phyloP scores from a whole-genome alignment of 805 yeast species.

The Lipomyces yamadae region DNA sequence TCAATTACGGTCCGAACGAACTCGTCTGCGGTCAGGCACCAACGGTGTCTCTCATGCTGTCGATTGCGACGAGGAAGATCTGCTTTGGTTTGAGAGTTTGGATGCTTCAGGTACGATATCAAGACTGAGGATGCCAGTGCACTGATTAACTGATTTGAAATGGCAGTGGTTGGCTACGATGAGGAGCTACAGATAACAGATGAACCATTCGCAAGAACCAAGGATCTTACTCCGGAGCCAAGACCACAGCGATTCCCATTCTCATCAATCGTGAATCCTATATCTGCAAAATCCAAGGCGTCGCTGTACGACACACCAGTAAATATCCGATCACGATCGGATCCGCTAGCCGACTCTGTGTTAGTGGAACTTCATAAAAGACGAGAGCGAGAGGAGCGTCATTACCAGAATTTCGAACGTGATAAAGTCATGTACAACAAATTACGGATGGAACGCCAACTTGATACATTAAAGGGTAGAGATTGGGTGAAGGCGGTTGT shows the following conservation, averaged over 20 bases:
- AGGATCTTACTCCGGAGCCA: not conserved
- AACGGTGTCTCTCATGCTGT: not conserved
- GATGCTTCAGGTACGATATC: constrained; percentile 12
- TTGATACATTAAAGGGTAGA: constrained; percentile 25
- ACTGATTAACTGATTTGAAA: not conserved
- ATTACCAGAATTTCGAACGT: constrained; percentile 30
- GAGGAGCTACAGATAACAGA: constrained; percentile 15
- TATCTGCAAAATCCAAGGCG: constrained; percentile 2
- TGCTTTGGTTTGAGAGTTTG: constrained; percentile 29
- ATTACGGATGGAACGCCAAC: constrained; percentile 28
- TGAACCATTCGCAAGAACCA: not conserved
- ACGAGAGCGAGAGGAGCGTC: constrained; percentile 35
- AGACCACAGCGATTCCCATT: not conserved
- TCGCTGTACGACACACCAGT: constrained; percentile 9
- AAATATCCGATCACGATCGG: constrained; percentile 20
- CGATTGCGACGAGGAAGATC: constrained; percentile 13
- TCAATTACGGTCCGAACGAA: constrained; percentile 6
- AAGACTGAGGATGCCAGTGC: not conserved
- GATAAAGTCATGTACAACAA: constrained; percentile 35
- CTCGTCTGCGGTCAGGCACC: not conserved
- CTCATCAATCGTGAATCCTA: not conserved
- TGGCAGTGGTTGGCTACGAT: constrained; percentile 18
- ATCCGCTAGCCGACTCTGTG: constrained; percentile 26
- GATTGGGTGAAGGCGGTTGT: constrained; percentile 33
- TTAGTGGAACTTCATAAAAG: constrained; percentile 16